phyloP scores from a whole-genome alignment of 257 asterid species.

The Linderniella brevidens region DNA sequence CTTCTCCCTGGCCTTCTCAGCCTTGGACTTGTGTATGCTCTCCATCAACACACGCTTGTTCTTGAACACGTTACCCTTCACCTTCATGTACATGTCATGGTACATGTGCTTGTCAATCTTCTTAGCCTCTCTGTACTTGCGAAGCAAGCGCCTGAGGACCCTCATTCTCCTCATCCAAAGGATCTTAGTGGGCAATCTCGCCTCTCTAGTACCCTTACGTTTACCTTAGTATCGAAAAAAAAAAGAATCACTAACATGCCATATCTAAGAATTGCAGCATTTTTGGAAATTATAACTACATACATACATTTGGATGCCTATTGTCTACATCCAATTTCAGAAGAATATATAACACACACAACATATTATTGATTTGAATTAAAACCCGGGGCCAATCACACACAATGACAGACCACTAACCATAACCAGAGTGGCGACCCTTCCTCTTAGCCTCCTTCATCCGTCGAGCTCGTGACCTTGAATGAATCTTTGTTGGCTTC shows the following conservation, averaged over 20 bases:
- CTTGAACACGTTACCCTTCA: conserved; percentile 93
- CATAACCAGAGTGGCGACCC: conserved; percentile 24
- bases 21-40: conserved; percentile 89
- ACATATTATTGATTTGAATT: too few species aligned
- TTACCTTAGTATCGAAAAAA: conserved; percentile 29
- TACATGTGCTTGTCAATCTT: conserved; percentile 96
- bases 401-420: conserved; percentile 6
- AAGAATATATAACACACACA: too few species aligned
- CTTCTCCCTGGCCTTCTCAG: conserved; percentile 97
- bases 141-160: conserved; percentile 79
- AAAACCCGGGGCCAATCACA: too few species aligned
- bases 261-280: too few species aligned
- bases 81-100: conserved; percentile 98
- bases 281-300: too few species aligned
- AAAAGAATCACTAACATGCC: too few species aligned
- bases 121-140: conserved; percentile 83
- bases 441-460: conserved; percentile 19
- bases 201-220: conserved; percentile 97
- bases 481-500: conserved; percentile 21
- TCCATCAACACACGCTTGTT: conserved; percentile 95
- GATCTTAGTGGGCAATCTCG: conserved; percentile 80
- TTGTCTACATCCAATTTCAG: too few species aligned
- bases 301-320: too few species aligned
- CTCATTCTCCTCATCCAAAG: conserved; percentile 98
- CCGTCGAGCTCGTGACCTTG: conserved; percentile 19